Base-by-base conservation (phyloP, 2,329 filamentous ascomycete genomes). In the Fusarium cyanostomum region DNA sequence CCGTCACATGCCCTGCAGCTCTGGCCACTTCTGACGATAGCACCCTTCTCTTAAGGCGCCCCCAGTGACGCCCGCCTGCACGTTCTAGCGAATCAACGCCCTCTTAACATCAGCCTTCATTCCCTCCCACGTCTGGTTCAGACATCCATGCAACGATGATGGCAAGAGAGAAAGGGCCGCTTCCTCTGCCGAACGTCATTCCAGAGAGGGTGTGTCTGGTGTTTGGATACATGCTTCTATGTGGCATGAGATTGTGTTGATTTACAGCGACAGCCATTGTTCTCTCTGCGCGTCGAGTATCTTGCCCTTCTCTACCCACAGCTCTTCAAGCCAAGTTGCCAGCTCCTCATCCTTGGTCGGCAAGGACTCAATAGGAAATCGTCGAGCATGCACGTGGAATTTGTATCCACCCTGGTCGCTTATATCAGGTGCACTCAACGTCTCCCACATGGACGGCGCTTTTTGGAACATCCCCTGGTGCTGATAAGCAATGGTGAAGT, bases 401-500 rank as follows among this genome's bases (percentile, higher is more conserved):
- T 75, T 76, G 69, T 78, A 83, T 27, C 75, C 80, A 49, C 68
- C 64, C 28, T 72, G 73, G 26, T 66, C 62, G 64, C 77, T 81
- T 50, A 86, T 41, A 37, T 44, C 51, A 33, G 59, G 54, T 9
- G 78, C 69, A 58, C 79, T 80, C 34, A 85, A 70, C 10, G 82
- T 83, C 52, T 85, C 79, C 82, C 81, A 86, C 67, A 86, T 85
- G 11, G 75, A 78, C 11, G 83, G 82, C 3, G 81, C 81, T 41
- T 74, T 70, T 21, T 81, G 76, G 60, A 83, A 84, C 54, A 72
- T 70, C 48, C 69, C 69, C 7, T 77, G 72, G 45, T 78, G 75
- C 62, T 81, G 78, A 72, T 86, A 86, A 46, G 82, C 81, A 64
- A 86, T 82, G 4, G 83, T 81, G 45, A 86, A 73, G 67, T 86